Evolutionary conservation across 495 filamentous ascomycete genomes (phyloP), one percentile per base, ranked within the genome.

Genomic region (Penicillium canescens): DNA sequence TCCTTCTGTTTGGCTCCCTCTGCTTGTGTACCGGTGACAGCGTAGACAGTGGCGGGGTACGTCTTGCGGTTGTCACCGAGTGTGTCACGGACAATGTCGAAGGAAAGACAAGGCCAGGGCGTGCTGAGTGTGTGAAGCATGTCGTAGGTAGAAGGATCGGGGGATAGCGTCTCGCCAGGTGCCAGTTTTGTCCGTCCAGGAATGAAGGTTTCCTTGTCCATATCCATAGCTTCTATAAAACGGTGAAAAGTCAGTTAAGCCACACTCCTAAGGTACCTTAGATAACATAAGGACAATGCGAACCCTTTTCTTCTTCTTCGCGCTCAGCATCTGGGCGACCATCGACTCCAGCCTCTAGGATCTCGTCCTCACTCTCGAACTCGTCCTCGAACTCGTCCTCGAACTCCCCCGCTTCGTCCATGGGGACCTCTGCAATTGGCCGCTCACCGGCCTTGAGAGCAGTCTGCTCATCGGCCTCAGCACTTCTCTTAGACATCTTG

Each of bases 301-400:
- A 73, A 87, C 85, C 82, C 61, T 77, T 77, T 67, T 91, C 90
- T 62, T 96, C 91, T 14, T 88, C 89, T 62, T 96, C 91, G 38
- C 92, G 80, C 73, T 97, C 92, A n/a, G 85, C 89, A 72, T 96
- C 91, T 21, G 92, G 92, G 57, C 90, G 78, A 14, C 92, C 94
- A 58, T 98, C 92, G 13, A 95, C 90, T 46, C 92, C 94, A 24
- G 93, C 92, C 74, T 97, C 94, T 46, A 97, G 70, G 42, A 98
- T 88, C 73, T 98, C 93, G 65, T 96, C 92, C 59, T 96, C 93
- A 62, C 91, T 96, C 77, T 96, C 92, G 63, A 90, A 98, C 63
- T 98, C 93, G 61, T 97, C 93, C 70, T 96, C 93, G 56, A 87
- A 98, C 59, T 96, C 90, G 71, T 98, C 93, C 69, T 96, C 93